These are phyloP conservation scores for Acanthamoeba sp. DNA, from an alignment of 208 protist genomes.

Conservation along the genomic window DNA sequence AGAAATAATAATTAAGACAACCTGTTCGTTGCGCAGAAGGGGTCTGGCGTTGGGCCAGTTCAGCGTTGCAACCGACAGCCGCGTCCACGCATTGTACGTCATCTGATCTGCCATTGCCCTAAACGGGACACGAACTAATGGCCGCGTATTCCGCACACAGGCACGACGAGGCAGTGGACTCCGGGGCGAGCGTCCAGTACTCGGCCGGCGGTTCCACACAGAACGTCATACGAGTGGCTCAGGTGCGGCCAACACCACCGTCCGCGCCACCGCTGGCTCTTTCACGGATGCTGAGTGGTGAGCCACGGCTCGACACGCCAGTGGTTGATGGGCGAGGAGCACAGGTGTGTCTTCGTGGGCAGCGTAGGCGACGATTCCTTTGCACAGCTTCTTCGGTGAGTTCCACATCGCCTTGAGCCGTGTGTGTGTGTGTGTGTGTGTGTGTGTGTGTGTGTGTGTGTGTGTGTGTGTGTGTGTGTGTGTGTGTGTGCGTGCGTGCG, in stretches of 20 bases:
- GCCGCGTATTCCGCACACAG: neutral
- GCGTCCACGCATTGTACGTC: neutral
- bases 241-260: constrained; percentile 16
- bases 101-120: too few species aligned
- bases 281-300: neutral
- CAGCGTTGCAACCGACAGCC: neutral
- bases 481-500: too few species aligned
- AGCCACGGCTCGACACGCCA: neutral
- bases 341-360: neutral
- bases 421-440: too few species aligned
- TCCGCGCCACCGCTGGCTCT: neutral
- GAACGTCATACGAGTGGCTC: constrained; percentile 34
- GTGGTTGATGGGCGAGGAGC: neutral
- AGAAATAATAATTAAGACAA: neutral
- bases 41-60: neutral
- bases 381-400: neutral
- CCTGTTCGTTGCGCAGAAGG: neutral
- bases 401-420: neutral
- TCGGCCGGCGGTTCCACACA: constrained; percentile 17
- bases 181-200: neutral
- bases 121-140: too few species aligned
- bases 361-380: constrained; percentile 23
- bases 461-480: too few species aligned
- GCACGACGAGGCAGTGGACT: neutral
- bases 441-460: too few species aligned